A percentile compares a stretch with the other conserved stretches of the same genome.
phyloP scores from a whole-genome alignment of 768 basidiomycete species.

The Pluteus cervinus region DNA sequence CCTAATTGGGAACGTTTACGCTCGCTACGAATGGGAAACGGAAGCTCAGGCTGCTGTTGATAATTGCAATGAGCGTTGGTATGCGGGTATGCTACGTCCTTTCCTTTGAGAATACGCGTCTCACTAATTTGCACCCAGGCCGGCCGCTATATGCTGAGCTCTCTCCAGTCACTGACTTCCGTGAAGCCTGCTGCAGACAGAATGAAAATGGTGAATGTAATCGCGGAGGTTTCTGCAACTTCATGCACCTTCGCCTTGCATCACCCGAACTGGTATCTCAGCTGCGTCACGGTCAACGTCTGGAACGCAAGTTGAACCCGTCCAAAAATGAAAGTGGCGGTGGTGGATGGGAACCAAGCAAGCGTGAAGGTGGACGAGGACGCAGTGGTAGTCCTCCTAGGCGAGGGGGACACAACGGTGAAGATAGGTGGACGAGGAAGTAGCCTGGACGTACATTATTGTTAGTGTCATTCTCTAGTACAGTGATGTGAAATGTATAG shows the following conservation, averaged over 20 bases:
- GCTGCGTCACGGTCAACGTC: constrained; percentile 73
- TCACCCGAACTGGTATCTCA: constrained; percentile 78
- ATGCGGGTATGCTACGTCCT: constrained; percentile 64
- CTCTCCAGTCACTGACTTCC: constrained; percentile 97
- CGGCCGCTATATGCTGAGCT: constrained; percentile 96
- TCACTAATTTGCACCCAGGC: constrained; percentile 41
- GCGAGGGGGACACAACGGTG: constrained; percentile 58
- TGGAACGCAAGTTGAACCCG: constrained; percentile 77
- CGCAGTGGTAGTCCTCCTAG: constrained; percentile 71
- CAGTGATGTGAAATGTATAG: constrained; percentile 12
- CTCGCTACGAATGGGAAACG: constrained; percentile 97
- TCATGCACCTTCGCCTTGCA: constrained; percentile 92
- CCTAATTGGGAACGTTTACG: constrained; percentile 95
- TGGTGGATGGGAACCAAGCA: constrained; percentile 82
- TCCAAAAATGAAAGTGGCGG: constrained; percentile 55
- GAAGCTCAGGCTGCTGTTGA: constrained; percentile 94
- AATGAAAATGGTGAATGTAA: constrained; percentile 99
- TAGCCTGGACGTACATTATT: constrained; percentile 15
- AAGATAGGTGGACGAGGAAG: constrained; percentile 75
- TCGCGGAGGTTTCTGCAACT: constrained; percentile 97
- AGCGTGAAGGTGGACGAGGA: constrained; percentile 56
- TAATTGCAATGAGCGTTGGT: constrained; percentile 94
- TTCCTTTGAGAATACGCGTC: constrained; percentile 6
- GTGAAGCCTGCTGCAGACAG: constrained; percentile 97
- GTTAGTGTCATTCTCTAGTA: background rate